Percentiles rank a stretch among this genome's conserved stretches.
Conservation (phyloP, 2,329 filamentous ascomycete species). For the Chaetomiaceae sp. region DNA sequence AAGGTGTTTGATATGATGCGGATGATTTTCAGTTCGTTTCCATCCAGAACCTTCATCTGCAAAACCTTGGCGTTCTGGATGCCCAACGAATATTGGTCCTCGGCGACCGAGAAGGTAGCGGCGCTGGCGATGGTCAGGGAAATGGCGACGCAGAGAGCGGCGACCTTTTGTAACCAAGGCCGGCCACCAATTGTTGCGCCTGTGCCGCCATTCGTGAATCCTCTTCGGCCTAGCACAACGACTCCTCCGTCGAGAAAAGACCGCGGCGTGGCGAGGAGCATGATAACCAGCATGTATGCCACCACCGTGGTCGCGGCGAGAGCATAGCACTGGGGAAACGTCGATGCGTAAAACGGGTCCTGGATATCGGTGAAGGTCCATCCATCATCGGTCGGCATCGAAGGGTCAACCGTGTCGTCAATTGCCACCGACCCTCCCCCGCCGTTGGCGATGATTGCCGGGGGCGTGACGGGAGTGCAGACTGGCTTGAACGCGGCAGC, state of each 20-base stretch:
- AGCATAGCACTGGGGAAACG: constrained; percentile 88
- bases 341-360: constrained; percentile 90
- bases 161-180: constrained; percentile 87
- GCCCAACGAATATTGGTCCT: constrained; percentile 72
- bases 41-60: constrained; percentile 74
- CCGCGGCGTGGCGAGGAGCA: constrained; percentile 90
- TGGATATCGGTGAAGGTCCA: constrained; percentile 58
- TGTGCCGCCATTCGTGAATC: constrained; percentile 78
- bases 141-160: constrained; percentile 67
- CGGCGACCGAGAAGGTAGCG: constrained; percentile 82
- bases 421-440: constrained; percentile 34
- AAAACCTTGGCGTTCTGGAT: constrained; percentile 74
- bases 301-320: constrained; percentile 87
- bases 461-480: constrained; percentile 43
- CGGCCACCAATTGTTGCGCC: constrained; percentile 84
- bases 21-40: constrained; percentile 81
- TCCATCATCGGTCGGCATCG: constrained; percentile 26
- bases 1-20: constrained; percentile 94
- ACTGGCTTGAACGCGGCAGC: constrained; percentile 56
- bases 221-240: constrained; percentile 72
- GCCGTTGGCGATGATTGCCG: constrained; percentile 39
- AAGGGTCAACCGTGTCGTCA: constrained; percentile 23
- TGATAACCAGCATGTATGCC: constrained; percentile 86
- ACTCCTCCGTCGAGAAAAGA: constrained; percentile 85
- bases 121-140: constrained; percentile 91